Evolutionary conservation across 371 early-diverging fungal species (phyloP), one percentile per base, ranked within the genome.

Genomic region (Haplosporangium sp.): DNA sequence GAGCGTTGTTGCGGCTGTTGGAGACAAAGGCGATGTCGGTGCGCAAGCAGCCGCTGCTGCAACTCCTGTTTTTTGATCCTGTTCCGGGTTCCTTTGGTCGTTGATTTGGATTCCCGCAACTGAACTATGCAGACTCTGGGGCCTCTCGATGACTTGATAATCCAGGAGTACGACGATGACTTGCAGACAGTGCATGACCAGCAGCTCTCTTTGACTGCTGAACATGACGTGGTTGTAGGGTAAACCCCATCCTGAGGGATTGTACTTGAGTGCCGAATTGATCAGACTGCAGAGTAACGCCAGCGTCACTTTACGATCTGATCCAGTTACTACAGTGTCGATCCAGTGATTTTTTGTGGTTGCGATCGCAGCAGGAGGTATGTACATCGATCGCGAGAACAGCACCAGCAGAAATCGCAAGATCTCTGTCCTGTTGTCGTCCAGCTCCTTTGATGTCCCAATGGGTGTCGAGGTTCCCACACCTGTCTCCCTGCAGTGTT

Each of bases 161-260:
- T 96, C 95, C 43, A 95, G 81, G 16, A 95, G 79, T 10, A 90
- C 87, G 18, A 92, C 83, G 10, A 95, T 81, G 0, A 84, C 81
- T 48, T 94, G 93, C 47, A 93, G 67, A 53, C 91, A 89, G 41
- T 91, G 73, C 14, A 89, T 82, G 1, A 93, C 92, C 3, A 94
- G 84, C 41, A 89, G 86, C 59, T 96, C 95, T 11, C 86, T 82
- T 0, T 88, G 83, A 59, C 93, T 93, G 8, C 88, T 84, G 60
- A 90, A 87, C 55, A 95, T 70, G 7, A 94, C 85, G 72, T 94
- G 93, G 62, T 94, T 93, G 84, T 95, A 96, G 29, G 95, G 95
- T 5, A 96, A 81, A 2, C 89, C 90, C 95, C 95, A 95, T 7
- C 95, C 94, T 6, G 90, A 85, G 2, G 94, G 93, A 70, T 94